Base-by-base conservation (phyloP, 1,139 yeast genomes). In the Magnusiomyces paraingens region DNA sequence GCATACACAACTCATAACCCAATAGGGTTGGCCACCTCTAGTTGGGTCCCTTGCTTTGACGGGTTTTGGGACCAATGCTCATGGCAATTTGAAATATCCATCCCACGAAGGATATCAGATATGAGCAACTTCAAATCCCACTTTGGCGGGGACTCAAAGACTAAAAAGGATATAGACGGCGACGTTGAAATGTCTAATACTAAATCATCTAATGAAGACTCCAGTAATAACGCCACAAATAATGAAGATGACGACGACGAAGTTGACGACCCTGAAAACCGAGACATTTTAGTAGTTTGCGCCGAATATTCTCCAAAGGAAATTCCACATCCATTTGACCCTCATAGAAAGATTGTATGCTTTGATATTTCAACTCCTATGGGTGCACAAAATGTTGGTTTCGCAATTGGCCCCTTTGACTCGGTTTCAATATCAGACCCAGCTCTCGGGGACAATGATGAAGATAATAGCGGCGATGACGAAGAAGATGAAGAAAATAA, bases 41-140 rank as follows among this genome's bases (percentile, higher is more conserved):
- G 90, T 20, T 94, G 99, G 99, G 86, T 93, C 49, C 99, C 99
- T 0, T 94, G 99, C 66, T 77, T 93, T 3, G 98, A 94, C 62
- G 88, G 86, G 49, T 68, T 90, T 40, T 86, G 93, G 81, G 97
- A 90, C 62, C 80, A 90, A 57, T 85, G 87, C 49, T 86, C 97
- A 0, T 94, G 99, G 99, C 90, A 91, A 57, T 69, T 94, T 15
- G 95, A 89, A 63, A 75, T 94, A 15, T 81, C 84, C 57, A 82
- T 89, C 1, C 96, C 97, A 0, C 78, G 90, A 61, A 84, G 94
- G 0, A 77, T 91, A 0, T 82, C 81, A 47, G 91, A 87, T 67
- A 79, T 87, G 38, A 86, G 88, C 1, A 47, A 32, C 35, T 17
- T 18, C 41, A 3, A 32, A 51, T 1, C 51, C 32, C 21, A 26